phyloP scores from a whole-genome alignment of 805 yeast species.

The Candida rishiriensis region DNA sequence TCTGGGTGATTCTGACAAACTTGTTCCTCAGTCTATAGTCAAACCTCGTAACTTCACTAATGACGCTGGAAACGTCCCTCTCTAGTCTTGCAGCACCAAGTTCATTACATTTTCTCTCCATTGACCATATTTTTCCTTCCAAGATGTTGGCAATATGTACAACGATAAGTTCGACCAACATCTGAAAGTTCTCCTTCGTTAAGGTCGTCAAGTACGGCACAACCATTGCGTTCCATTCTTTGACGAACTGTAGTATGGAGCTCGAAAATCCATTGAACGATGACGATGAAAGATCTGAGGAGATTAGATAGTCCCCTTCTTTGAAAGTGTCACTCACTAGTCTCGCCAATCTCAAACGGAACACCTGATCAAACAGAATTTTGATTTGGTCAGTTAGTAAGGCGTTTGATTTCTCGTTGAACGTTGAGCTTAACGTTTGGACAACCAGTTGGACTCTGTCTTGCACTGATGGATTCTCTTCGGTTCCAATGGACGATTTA shows the following conservation, averaged over 20 bases:
- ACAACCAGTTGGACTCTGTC: constrained; percentile 20
- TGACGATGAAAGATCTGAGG: constrained; percentile 16
- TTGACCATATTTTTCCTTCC: constrained; percentile 63
- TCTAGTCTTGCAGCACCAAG: constrained; percentile 82
- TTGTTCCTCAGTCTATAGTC: constrained; percentile 72
- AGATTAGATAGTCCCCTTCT: constrained; percentile 35
- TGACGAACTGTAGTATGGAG: constrained; percentile 45
- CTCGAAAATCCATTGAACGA: constrained; percentile 12
- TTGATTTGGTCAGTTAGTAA: constrained; percentile 42
- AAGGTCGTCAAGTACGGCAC: constrained; percentile 50
- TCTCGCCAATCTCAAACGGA: constrained; percentile 32
- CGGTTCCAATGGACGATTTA: constrained; percentile 9
- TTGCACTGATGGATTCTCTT: constrained; percentile 19
- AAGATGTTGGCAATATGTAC: constrained; percentile 49
- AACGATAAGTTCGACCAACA: constrained; percentile 47
- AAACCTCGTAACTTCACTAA: constrained; percentile 67
- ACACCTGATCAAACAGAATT: constrained; percentile 33
- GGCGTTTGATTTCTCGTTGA: constrained; percentile 28
- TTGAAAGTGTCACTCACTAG: constrained; percentile 34
- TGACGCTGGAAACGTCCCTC: constrained; percentile 69
- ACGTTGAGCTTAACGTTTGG: constrained; percentile 17
- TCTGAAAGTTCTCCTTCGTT: constrained; percentile 40
- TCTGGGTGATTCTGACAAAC: constrained; percentile 78
- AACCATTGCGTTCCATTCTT: constrained; percentile 60
- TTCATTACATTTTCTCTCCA: constrained; percentile 69